Evolutionary conservation across 371 early-diverging fungal genomes (phyloP).

Genomic region (Sporodiniella umbellata): DNA sequence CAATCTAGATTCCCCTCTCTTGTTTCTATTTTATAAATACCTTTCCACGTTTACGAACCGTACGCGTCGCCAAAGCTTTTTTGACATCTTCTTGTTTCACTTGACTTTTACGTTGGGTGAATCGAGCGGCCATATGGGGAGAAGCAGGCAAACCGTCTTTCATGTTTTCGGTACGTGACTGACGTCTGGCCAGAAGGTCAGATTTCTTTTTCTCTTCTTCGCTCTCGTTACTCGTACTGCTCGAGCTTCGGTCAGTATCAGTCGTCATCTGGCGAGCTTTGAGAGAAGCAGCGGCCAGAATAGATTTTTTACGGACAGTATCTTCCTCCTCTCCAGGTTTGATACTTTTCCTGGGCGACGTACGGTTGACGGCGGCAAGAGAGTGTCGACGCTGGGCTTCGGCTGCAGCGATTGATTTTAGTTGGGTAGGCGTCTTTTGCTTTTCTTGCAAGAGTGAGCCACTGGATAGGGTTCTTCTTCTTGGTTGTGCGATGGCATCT

Average conservation of each 20-base stretch:
- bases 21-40: no score
- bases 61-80: not conserved
- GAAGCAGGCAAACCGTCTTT: slow-evolving; percentile 40
- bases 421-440: slow-evolving; percentile 13
- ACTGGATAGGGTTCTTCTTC: slow-evolving; percentile 33
- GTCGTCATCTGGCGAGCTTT: slow-evolving; percentile 12
- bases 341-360: slow-evolving; percentile 11
- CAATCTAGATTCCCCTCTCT: no score
- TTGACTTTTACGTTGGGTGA: slow-evolving; percentile 21
- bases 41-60: slow-evolving; percentile 40
- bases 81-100: slow-evolving; percentile 12
- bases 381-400: slow-evolving; percentile 29
- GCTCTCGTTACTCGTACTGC: slow-evolving; percentile 4
- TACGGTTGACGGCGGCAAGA: slow-evolving; percentile 7
- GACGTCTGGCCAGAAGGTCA: slow-evolving; percentile 12
- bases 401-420: slow-evolving; percentile 24
- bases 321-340: slow-evolving; percentile 19
- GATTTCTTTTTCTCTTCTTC: slow-evolving; percentile 17
- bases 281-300: slow-evolving; percentile 21
- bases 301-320: slow-evolving; percentile 22
- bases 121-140: slow-evolving; percentile 15
- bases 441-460: slow-evolving; percentile 15
- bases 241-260: slow-evolving; percentile 4
- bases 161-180: slow-evolving; percentile 37
- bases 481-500: slow-evolving; percentile 26